Conservation (phyloP, 208 protist species). For the Trypanosoma lewisi region DNA sequence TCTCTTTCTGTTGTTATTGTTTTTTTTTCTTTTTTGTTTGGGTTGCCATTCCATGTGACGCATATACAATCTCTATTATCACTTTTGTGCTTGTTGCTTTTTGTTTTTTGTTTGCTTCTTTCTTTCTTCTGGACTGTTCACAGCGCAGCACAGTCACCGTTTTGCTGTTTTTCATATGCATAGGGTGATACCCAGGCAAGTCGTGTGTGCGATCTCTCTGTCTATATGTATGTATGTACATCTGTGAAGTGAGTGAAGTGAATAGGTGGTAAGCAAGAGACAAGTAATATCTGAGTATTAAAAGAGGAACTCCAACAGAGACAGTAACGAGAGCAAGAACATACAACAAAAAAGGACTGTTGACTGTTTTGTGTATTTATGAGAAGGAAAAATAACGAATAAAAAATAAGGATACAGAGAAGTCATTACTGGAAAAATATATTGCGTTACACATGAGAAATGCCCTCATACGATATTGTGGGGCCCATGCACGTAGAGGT, state of each 20-base stretch:
- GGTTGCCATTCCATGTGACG: too few species aligned
- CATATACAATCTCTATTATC: too few species aligned
- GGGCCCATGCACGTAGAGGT: too few species aligned
- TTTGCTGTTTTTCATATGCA: too few species aligned
- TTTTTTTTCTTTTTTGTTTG: background rate
- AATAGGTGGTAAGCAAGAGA: too few species aligned
- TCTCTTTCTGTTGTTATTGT: background rate
- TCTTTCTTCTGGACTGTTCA: too few species aligned
- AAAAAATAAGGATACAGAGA: background rate
- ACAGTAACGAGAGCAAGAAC: background rate
- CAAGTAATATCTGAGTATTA: too few species aligned
- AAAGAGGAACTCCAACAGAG: background rate
- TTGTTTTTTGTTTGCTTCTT: background rate
- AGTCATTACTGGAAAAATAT: background rate
- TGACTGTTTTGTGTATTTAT: too few species aligned
- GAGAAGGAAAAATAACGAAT: background rate
- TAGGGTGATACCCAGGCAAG: too few species aligned
- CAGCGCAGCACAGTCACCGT: too few species aligned
- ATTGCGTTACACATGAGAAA: conserved; percentile 13
- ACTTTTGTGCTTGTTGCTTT: background rate
- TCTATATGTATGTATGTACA: conserved; percentile 12
- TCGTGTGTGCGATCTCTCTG: background rate
- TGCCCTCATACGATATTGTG: background rate
- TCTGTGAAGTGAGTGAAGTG: too few species aligned
- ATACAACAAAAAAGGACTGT: too few species aligned